phyloP scores from a whole-genome alignment of 257 asterid species.

The Rhazya stricta region DNA sequence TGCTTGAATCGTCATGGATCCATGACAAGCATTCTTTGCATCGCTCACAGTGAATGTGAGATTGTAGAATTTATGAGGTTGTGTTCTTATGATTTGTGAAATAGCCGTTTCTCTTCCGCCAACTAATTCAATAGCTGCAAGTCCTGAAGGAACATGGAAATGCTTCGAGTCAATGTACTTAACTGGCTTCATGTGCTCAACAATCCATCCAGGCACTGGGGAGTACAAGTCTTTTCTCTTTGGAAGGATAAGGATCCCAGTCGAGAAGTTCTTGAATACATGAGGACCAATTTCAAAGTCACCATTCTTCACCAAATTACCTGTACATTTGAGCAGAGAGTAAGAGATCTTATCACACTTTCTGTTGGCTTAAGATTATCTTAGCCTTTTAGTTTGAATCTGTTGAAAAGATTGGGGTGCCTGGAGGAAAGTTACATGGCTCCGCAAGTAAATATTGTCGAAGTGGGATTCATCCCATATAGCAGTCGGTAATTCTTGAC shows the following conservation, averaged over 20 bases:
- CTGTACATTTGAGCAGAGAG: slow-evolving; percentile 26
- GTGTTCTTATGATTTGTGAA: slow-evolving; percentile 50
- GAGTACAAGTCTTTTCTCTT: slow-evolving; percentile 46
- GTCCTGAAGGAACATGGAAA: slow-evolving; percentile 57
- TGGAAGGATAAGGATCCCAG: slow-evolving; percentile 68
- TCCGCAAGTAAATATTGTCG: too few relatives aligned
- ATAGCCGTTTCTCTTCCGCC: slow-evolving; percentile 82
- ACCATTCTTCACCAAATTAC: slow-evolving; percentile 66
- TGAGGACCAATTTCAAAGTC: slow-evolving; percentile 73
- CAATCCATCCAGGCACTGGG: slow-evolving; percentile 73
- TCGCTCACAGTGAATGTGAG: slow-evolving; percentile 65
- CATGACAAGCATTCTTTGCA: slow-evolving; percentile 62
- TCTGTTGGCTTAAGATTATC: not conserved
- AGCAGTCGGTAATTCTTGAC: not conserved
- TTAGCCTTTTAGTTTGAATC: not conserved
- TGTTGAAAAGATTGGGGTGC: not conserved
- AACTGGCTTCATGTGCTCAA: slow-evolving; percentile 54
- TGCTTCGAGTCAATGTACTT: slow-evolving; percentile 66
- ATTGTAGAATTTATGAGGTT: slow-evolving; percentile 36
- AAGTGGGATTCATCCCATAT: not conserved
- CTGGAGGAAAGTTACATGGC: not conserved
- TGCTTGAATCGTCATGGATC: slow-evolving; percentile 57
- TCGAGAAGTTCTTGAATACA: slow-evolving; percentile 71
- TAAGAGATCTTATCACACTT: not conserved
- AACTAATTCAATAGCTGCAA: slow-evolving; percentile 59